Base-by-base conservation (phyloP, 2,329 filamentous ascomycete genomes). In the Calonectria multiphialidica region DNA sequence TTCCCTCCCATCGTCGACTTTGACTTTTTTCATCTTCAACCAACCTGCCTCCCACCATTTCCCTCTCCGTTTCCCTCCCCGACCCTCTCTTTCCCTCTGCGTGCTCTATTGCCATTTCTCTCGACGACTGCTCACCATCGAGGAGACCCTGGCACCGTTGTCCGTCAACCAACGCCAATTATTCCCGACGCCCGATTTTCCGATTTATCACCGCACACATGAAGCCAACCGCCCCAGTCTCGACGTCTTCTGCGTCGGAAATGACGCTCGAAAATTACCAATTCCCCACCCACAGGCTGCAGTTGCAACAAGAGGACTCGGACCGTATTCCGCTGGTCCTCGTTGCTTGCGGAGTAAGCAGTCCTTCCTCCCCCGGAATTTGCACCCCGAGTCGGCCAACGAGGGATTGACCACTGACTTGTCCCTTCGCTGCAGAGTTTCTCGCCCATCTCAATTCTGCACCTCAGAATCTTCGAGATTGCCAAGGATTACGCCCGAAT, bases 231-330 rank as follows among this genome's bases (percentile, higher is more conserved):
- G 33, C 53, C 13, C 33, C 35, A 18, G 33, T 59, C n/a, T 59
- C 53, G 12, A 16, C 53, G 35, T 59, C 53, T 40, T 59, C 53
- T 37, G 21, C 35, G 35, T 59, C 53, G 21, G 53, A 59, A 59
- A 59, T 59, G 53, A 59, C 53, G 53, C 53, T 59, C 21, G 53
- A 59, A 40, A 59, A 59, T 9, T 59, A 59, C 33, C 53, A 59
- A 25, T 59, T 59, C 33, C 53, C 53, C 7, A 40, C 53, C 12
- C 53, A 59, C 33, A 59, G 53, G 13, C 33, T 59, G n/a, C 53
- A 33, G 35, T 59, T 59, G 21, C 53, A 59, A 28, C 53, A 59
- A 35, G 53, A 59, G 53, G 53, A 59, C 53, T 59, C 53, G 35
- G 53, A 59, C 18, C 53, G 53, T 33, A 59, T 59, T 33, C 53